Evolutionary conservation across 495 filamentous ascomycete genomes (phyloP).

Genomic region (Sporormia fimetaria): DNA sequence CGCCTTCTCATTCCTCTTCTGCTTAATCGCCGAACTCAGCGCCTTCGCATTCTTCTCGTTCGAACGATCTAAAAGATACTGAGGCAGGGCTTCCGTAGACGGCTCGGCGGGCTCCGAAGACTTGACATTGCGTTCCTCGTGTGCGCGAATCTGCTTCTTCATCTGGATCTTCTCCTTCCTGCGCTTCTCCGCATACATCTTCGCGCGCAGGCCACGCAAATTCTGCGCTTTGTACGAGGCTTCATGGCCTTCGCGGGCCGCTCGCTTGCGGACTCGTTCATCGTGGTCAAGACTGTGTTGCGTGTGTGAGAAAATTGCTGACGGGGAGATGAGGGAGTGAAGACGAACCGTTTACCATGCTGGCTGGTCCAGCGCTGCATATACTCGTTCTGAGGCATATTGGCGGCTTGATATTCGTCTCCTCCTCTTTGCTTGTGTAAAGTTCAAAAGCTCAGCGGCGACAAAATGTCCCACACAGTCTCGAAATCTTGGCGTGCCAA

Average conservation of each 20-base stretch:
- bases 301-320: neutral
- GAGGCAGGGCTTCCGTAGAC: conserved; percentile 60
- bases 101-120: conserved; percentile 66
- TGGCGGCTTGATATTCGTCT: conserved; percentile 13
- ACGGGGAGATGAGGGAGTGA: conserved; percentile 22
- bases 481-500: conserved; percentile 15
- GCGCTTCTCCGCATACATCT: conserved; percentile 87
- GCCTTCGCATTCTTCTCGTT: conserved; percentile 84
- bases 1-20: conserved; percentile 80
- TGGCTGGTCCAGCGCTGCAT: conserved; percentile 82
- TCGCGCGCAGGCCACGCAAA: conserved; percentile 79
- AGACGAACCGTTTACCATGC: conserved; percentile 52
- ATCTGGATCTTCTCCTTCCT: conserved; percentile 98
- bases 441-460: neutral
- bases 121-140: conserved; percentile 93
- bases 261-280: conserved; percentile 76
- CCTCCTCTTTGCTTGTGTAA: neutral
- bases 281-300: conserved; percentile 42
- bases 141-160: conserved; percentile 86
- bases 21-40: conserved; percentile 72
- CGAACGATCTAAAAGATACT: conserved; percentile 81
- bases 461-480: neutral
- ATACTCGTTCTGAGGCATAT: conserved; percentile 86
- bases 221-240: conserved; percentile 80
- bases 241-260: conserved; percentile 79